Evolutionary conservation across 495 filamentous ascomycete species (phyloP).

Genomic region (Daldinia loculata): DNA sequence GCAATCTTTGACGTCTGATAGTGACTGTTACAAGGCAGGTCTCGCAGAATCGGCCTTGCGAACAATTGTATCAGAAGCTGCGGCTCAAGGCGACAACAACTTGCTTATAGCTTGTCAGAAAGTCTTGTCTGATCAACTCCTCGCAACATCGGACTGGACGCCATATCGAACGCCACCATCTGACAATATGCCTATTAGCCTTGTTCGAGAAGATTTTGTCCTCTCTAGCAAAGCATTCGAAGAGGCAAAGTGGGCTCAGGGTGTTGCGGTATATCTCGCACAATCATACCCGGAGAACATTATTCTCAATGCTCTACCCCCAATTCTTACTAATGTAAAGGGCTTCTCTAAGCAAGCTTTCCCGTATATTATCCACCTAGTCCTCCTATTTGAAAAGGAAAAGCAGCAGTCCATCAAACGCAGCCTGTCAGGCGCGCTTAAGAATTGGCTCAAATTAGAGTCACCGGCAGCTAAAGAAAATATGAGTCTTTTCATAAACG

Average conservation of each 20-base stretch:
- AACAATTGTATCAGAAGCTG: slow-evolving; percentile 67
- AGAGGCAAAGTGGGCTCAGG: slow-evolving; percentile 67
- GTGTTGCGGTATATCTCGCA: slow-evolving; percentile 68
- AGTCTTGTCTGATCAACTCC: slow-evolving; percentile 52
- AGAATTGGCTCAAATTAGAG: slow-evolving; percentile 58
- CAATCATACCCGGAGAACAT: slow-evolving; percentile 67
- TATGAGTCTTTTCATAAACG: slow-evolving; percentile 71
- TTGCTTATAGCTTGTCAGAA: slow-evolving; percentile 60
- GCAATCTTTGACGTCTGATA: slow-evolving; percentile 70
- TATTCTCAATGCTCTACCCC: slow-evolving; percentile 70
- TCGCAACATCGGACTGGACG: slow-evolving; percentile 58
- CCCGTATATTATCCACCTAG: slow-evolving; percentile 82
- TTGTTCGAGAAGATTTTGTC: slow-evolving; percentile 36
- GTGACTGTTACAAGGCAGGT: slow-evolving; percentile 70
- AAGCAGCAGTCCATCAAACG: slow-evolving; percentile 58
- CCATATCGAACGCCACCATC: slow-evolving; percentile 58
- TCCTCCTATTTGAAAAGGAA: slow-evolving; percentile 65
- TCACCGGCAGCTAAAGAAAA: slow-evolving; percentile 56
- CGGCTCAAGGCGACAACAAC: slow-evolving; percentile 52
- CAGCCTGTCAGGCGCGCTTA: slow-evolving; percentile 58
- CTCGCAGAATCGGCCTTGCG: slow-evolving; percentile 81
- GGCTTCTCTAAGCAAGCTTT: slow-evolving; percentile 75
- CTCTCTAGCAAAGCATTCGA: slow-evolving; percentile 51
- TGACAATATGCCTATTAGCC: slow-evolving; percentile 44
- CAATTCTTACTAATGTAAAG: slow-evolving; percentile 67